Conservation (phyloP, 805 yeast species). For the Hanseniaspora singularis region DNA sequence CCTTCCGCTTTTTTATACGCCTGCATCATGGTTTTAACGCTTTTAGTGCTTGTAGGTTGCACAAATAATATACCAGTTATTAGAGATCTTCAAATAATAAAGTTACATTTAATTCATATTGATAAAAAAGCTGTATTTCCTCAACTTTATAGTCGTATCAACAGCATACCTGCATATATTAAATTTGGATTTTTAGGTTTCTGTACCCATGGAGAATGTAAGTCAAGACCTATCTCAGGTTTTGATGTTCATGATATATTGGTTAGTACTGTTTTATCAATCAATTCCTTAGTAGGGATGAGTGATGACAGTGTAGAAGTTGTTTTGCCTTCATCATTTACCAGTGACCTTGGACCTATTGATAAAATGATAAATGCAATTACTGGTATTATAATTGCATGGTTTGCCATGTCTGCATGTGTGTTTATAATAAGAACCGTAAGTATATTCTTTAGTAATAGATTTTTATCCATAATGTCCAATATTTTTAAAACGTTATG, state of each 20-base stretch:
- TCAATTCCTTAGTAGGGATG: not conserved
- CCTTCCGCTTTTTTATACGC: too few species aligned
- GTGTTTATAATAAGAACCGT: not conserved
- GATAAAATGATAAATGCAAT: conserved; percentile 6
- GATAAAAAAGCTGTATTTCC: not conserved
- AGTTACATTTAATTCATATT: not conserved
- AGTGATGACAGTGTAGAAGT: not conserved
- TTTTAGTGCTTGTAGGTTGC: too few species aligned
- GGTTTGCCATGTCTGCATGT: not conserved
- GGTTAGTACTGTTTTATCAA: not conserved
- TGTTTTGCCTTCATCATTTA: not conserved
- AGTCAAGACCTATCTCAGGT: not conserved
- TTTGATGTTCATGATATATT: conserved; percentile 4
- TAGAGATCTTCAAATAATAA: too few species aligned
- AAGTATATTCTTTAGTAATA: too few species aligned
- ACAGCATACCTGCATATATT: not conserved
- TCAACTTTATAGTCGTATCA: not conserved
- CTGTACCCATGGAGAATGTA: conserved; percentile 2
- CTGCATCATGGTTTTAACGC: too few species aligned
- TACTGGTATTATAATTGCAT: conserved; percentile 1
- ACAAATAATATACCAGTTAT: too few species aligned
- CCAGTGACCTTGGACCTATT: not conserved
- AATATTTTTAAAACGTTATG: not conserved
- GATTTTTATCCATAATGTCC: not conserved
- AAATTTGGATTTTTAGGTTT: conserved; percentile 6